Percentiles rank a stretch among this genome's conserved stretches.
Evolutionary conservation across 139 green algal genomes (phyloP).

Genomic region (Tetradesmus obliquus): DNA sequence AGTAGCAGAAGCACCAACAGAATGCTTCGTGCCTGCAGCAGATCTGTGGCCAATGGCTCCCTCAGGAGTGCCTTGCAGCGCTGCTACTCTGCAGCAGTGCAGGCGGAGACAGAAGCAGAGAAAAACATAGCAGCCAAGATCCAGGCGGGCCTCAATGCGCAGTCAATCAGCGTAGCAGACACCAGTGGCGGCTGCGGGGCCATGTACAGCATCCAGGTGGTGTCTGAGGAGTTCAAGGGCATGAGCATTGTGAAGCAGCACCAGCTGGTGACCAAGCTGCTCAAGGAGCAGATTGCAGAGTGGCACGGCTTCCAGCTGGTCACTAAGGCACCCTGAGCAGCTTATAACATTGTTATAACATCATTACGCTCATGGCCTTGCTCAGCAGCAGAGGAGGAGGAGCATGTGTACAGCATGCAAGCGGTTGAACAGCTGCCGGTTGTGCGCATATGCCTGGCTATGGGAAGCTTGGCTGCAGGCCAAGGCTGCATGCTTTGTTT

Average conservation of each 20-base stretch:
- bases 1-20: background rate
- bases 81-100: background rate
- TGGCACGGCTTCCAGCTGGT: slow-evolving; percentile 73
- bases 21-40: background rate
- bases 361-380: background rate
- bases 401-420: background rate
- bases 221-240: slow-evolving; percentile 43
- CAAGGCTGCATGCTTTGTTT: no score
- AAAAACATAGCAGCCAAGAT: slow-evolving; percentile 61
- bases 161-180: slow-evolving; percentile 59
- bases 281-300: slow-evolving; percentile 68
- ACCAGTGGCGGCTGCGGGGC: slow-evolving; percentile 68
- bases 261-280: slow-evolving; percentile 63
- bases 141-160: slow-evolving; percentile 22
- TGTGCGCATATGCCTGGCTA: background rate
- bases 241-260: slow-evolving; percentile 76
- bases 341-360: no score
- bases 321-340: slow-evolving; percentile 43
- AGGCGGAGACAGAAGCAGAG: slow-evolving; percentile 37
- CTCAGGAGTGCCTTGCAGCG: background rate
- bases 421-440: no score
- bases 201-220: slow-evolving; percentile 49
- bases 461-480: background rate
- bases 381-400: background rate
- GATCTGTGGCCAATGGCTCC: background rate